Conservation (phyloP, 108 stramenopile genomes). For the Conticribra guillardii region DNA sequence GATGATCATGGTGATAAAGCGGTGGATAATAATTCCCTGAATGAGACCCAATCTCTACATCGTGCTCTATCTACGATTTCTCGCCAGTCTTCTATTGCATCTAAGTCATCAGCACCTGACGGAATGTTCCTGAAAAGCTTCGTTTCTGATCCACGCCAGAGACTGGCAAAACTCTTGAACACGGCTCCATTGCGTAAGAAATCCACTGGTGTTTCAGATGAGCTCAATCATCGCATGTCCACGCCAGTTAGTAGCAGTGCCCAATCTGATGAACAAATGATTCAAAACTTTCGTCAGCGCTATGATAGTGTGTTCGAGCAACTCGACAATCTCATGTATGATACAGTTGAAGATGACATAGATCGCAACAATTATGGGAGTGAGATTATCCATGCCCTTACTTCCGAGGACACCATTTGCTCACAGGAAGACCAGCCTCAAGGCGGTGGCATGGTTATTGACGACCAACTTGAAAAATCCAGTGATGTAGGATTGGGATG, state of each 20-base stretch:
- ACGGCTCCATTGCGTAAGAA: slow-evolving; percentile 21
- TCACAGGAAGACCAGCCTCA: slow-evolving; percentile 2
- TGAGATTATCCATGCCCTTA: slow-evolving; percentile 25
- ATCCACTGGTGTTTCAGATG: neutral
- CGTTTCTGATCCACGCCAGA: slow-evolving; percentile 81
- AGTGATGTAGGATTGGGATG: neutral
- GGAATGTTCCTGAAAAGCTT: slow-evolving; percentile 57
- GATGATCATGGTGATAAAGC: too few relatives aligned
- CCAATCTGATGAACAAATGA: slow-evolving; percentile 7
- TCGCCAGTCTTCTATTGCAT: too few relatives aligned
- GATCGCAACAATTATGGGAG: slow-evolving; percentile 39
- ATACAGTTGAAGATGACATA: slow-evolving; percentile 27
- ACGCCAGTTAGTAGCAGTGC: slow-evolving; percentile 16
- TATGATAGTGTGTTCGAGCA: slow-evolving; percentile 47
- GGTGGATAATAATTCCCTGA: too few relatives aligned
- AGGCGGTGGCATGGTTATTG: neutral
- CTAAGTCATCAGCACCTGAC: neutral
- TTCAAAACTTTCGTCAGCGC: slow-evolving; percentile 16
- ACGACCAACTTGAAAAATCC: neutral
- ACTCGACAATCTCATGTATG: slow-evolving; percentile 46
- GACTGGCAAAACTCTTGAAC: slow-evolving; percentile 68
- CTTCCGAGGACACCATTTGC: slow-evolving; percentile 9
- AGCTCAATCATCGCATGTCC: neutral
- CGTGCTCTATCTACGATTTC: too few relatives aligned
- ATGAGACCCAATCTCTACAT: too few relatives aligned